Evolutionary conservation across 2,329 filamentous ascomycete species (phyloP).

Genomic region (Microdochium bolleyi): DNA sequence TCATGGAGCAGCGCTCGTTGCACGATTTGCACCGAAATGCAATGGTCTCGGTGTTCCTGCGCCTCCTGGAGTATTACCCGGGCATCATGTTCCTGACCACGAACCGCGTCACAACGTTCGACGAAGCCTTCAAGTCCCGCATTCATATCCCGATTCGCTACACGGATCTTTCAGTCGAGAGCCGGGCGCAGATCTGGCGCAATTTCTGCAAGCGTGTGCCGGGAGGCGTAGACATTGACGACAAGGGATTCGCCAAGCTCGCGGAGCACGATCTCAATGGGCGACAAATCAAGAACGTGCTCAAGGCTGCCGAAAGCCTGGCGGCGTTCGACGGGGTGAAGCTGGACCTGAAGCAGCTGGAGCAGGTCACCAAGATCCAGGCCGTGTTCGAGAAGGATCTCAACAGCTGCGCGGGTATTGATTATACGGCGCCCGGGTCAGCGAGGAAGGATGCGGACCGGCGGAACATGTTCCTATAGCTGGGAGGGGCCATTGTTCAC

Average conservation of each 20-base stretch:
- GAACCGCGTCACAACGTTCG: constrained; percentile 12
- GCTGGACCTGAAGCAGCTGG: constrained; percentile 17
- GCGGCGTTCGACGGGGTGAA: constrained; percentile 18
- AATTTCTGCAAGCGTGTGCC: constrained; percentile 15
- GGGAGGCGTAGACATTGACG: constrained; percentile 10
- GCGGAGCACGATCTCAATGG: constrained; percentile 17
- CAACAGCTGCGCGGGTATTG: constrained; percentile 4
- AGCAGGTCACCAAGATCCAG: constrained; percentile 20
- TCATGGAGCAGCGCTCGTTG: constrained; percentile 24
- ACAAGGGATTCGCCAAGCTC: constrained; percentile 10
- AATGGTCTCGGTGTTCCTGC: constrained; percentile 13
- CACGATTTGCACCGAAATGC: constrained; percentile 10
- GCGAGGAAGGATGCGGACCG: constrained; percentile 5
- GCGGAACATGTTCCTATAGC: constrained; percentile 5
- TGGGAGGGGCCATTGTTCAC: too few relatives aligned
- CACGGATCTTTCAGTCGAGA: constrained; percentile 7
- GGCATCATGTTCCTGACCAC: constrained; percentile 15
- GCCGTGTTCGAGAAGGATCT: constrained; percentile 19
- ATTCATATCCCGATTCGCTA: constrained; percentile 15
- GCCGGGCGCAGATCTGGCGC: constrained; percentile 16
- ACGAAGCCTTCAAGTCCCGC: constrained; percentile 14
- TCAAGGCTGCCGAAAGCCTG: constrained; percentile 21
- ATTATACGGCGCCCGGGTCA: constrained; percentile 7
- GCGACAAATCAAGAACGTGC: constrained; percentile 23
- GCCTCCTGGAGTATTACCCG: constrained; percentile 13